phyloP scores from a whole-genome alignment of 805 yeast species.

The Nakazawaea holstii region DNA sequence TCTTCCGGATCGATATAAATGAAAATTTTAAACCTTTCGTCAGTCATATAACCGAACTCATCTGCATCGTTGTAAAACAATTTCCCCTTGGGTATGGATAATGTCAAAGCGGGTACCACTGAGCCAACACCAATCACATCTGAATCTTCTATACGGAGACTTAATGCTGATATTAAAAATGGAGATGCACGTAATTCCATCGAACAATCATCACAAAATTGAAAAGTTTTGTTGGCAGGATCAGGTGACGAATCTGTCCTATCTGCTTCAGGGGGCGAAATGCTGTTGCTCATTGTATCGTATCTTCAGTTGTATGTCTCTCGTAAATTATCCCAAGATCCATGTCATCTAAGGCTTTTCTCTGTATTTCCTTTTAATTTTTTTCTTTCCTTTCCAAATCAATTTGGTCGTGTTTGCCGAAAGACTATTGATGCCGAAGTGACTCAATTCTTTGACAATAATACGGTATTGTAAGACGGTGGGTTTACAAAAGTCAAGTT shows the following conservation, averaged over 20 bases:
- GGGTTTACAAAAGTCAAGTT: no score
- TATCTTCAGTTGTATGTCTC: background rate
- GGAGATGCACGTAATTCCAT: constrained; percentile 7
- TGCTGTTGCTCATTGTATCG: background rate
- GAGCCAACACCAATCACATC: constrained; percentile 5
- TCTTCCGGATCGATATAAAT: no score
- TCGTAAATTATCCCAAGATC: no score
- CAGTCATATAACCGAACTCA: background rate
- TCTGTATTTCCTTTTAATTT: no score
- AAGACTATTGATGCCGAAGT: no score
- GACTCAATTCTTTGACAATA: no score
- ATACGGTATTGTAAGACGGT: no score
- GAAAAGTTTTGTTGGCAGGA: background rate
- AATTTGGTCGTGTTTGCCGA: no score
- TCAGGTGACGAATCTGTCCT: background rate
- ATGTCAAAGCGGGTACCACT: constrained; percentile 1
- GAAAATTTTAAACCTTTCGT: constrained; percentile 2
- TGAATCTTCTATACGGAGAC: background rate
- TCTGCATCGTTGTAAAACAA: constrained; percentile 4
- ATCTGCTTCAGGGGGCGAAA: background rate
- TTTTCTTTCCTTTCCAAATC: no score
- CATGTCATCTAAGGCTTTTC: no score
- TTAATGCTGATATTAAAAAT: background rate
- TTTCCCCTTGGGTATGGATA: background rate
- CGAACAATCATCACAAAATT: background rate